Percentiles rank a stretch among this genome's conserved stretches.
These are phyloP conservation scores for Suillus bovinus DNA, from an alignment of 768 basidiomycete species.

Conservation along the genomic window DNA sequence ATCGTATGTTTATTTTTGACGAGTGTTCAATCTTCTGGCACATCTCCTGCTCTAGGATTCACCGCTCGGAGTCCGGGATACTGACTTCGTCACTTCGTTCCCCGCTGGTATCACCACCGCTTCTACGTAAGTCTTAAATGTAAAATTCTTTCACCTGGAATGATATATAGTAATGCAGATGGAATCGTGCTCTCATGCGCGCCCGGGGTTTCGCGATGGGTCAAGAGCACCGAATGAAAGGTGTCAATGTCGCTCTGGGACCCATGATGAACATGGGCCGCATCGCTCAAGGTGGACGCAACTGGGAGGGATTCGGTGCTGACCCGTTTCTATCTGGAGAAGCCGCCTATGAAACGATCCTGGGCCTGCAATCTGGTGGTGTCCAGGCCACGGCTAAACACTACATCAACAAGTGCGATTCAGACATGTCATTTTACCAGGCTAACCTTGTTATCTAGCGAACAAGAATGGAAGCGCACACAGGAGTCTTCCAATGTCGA, in stretches of 20 bases:
- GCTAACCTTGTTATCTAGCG: conserved; percentile 21
- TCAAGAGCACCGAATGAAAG: conserved; percentile 78
- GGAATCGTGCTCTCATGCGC: conserved; percentile 78
- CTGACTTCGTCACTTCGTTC: conserved; percentile 75
- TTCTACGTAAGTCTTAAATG: conserved; percentile 57
- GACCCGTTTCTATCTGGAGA: conserved; percentile 89
- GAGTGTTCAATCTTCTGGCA: neutral
- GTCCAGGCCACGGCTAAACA: conserved; percentile 91
- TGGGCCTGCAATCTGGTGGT: conserved; percentile 79
- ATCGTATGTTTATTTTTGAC: neutral
- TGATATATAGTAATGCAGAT: conserved; percentile 39
- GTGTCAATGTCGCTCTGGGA: conserved; percentile 76
- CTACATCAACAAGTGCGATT: conserved; percentile 65
- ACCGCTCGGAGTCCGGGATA: conserved; percentile 76
- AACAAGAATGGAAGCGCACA: conserved; percentile 37
- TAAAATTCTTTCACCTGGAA: neutral
- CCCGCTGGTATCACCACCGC: conserved; percentile 85
- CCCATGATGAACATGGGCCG: conserved; percentile 91
- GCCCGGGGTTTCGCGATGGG: conserved; percentile 79
- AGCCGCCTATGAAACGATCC: conserved; percentile 71
- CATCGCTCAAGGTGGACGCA: conserved; percentile 75
- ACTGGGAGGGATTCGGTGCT: conserved; percentile 95
- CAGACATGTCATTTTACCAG: neutral
- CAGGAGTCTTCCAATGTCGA: conserved; percentile 39
- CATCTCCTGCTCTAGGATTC: conserved; percentile 48